Percentiles rank a stretch among this genome's conserved stretches.
phyloP scores from a whole-genome alignment of 805 yeast species.

The Yarrowia keelungensis region DNA sequence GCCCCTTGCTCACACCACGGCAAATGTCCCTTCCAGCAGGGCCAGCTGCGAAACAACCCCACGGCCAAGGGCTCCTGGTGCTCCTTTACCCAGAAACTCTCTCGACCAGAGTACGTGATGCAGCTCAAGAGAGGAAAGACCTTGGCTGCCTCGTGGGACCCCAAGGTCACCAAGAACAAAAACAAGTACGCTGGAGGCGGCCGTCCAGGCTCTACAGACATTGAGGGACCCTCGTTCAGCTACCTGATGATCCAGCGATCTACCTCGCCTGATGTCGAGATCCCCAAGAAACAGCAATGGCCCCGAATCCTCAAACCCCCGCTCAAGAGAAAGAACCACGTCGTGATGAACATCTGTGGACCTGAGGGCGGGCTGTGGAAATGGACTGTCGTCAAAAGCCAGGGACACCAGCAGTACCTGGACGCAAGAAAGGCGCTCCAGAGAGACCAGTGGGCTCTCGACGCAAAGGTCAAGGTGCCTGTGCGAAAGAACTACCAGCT shows the following conservation, averaged over 20 bases:
- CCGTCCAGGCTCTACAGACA: conserved; percentile 71
- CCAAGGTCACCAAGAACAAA: conserved; percentile 60
- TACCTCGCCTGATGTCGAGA: conserved; percentile 46
- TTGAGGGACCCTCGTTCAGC: conserved; percentile 74
- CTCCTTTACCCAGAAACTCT: conserved; percentile 70
- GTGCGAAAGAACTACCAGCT: conserved; percentile 29
- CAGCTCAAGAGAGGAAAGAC: conserved; percentile 85
- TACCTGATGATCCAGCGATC: conserved; percentile 77
- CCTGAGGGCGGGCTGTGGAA: conserved; percentile 81
- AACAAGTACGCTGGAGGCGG: conserved; percentile 72
- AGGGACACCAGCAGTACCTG: conserved; percentile 75
- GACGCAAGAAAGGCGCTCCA: conserved; percentile 86
- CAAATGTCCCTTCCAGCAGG: conserved; percentile 82
- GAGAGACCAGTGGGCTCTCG: conserved; percentile 89
- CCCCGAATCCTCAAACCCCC: conserved; percentile 77
- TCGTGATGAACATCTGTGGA: conserved; percentile 77
- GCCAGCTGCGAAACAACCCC: conserved; percentile 63
- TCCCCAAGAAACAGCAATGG: conserved; percentile 55
- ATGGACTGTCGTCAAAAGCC: conserved; percentile 85
- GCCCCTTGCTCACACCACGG: conserved; percentile 94
- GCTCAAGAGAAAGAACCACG: conserved; percentile 79
- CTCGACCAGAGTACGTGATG: conserved; percentile 77
- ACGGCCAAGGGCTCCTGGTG: conserved; percentile 73
- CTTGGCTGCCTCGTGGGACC: conserved; percentile 74
- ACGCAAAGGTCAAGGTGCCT: conserved; percentile 54